phyloP scores from a whole-genome alignment of 1,139 yeast species.

The Lodderomyces beijingensis region DNA sequence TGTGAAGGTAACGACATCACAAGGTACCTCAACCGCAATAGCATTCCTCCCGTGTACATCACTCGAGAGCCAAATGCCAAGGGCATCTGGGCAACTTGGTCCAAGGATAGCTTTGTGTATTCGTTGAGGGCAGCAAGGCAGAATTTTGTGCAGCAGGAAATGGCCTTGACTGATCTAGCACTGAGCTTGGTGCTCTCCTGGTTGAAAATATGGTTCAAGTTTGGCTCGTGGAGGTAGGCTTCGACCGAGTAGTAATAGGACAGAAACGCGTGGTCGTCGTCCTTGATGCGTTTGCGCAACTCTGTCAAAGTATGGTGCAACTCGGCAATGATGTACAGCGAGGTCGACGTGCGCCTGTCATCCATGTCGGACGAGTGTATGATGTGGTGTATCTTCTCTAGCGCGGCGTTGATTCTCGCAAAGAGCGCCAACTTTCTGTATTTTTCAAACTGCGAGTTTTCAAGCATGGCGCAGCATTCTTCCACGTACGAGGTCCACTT shows the following conservation, averaged over 20 bases:
- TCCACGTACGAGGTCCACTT: slow-evolving; percentile 62
- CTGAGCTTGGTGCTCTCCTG: slow-evolving; percentile 18
- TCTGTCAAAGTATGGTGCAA: slow-evolving; percentile 38
- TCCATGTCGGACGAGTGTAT: slow-evolving; percentile 37
- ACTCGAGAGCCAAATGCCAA: slow-evolving; percentile 60
- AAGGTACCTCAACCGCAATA: slow-evolving; percentile 55
- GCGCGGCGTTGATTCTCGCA: slow-evolving; percentile 53
- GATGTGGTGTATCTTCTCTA: slow-evolving; percentile 60
- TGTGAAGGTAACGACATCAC: slow-evolving; percentile 53
- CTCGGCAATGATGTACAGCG: slow-evolving; percentile 34
- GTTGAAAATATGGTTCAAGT: slow-evolving; percentile 30
- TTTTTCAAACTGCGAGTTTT: slow-evolving; percentile 25
- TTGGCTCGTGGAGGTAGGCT: slow-evolving; percentile 69
- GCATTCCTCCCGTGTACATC: slow-evolving; percentile 64
- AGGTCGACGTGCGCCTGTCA: slow-evolving; percentile 21
- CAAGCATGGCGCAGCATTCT: slow-evolving; percentile 52
- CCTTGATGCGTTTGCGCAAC: slow-evolving; percentile 33
- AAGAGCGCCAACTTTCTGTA: slow-evolving; percentile 49
- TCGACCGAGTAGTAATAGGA: slow-evolving; percentile 63
- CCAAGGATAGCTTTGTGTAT: slow-evolving; percentile 40
- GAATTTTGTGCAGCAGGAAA: slow-evolving; percentile 50
- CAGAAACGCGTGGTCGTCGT: slow-evolving; percentile 37
- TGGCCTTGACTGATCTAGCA: slow-evolving; percentile 30
- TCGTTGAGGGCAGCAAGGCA: slow-evolving; percentile 52
- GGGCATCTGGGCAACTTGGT: slow-evolving; percentile 53